phyloP scores from a whole-genome alignment of 2,329 filamentous ascomycete genomes.

The Pezicula neosporulosa region DNA sequence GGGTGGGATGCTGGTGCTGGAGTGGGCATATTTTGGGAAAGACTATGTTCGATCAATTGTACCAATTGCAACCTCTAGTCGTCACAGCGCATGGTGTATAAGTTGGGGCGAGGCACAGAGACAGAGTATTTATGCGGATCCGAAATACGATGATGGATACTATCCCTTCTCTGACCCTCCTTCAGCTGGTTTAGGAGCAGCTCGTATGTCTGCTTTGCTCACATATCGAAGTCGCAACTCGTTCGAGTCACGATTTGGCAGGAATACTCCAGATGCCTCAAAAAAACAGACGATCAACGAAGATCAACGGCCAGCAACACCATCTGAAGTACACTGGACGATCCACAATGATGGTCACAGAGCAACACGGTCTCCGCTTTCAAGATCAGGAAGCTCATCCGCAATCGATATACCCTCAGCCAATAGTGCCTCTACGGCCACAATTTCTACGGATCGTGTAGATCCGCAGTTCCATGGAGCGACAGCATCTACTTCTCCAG shows the following conservation, averaged over 20 bases:
- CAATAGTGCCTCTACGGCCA: slow-evolving; percentile 11
- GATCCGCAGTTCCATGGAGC: slow-evolving; percentile 73
- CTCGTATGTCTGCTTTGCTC: slow-evolving; percentile 92
- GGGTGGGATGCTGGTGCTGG: slow-evolving; percentile 86
- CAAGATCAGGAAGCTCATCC: slow-evolving; percentile 35
- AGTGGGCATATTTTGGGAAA: slow-evolving; percentile 88
- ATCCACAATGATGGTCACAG: slow-evolving; percentile 82
- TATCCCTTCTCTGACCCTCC: slow-evolving; percentile 87
- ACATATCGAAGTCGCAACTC: slow-evolving; percentile 97
- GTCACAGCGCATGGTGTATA: slow-evolving; percentile 86
- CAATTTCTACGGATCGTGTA: slow-evolving; percentile 36
- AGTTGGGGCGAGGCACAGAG: slow-evolving; percentile 88
- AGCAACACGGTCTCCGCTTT: slow-evolving; percentile 50
- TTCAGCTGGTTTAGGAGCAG: slow-evolving; percentile 80
- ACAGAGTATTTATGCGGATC: slow-evolving; percentile 95
- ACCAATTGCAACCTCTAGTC: slow-evolving; percentile 79
- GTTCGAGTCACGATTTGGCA: slow-evolving; percentile 91
- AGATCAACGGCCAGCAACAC: slow-evolving; percentile 53
- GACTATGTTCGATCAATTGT: slow-evolving; percentile 79
- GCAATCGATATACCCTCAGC: slow-evolving; percentile 15
- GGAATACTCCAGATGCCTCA: slow-evolving; percentile 84
- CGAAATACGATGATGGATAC: slow-evolving; percentile 97
- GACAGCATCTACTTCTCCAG: slow-evolving; percentile 42
- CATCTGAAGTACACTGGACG: slow-evolving; percentile 63
- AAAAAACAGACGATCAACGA: slow-evolving; percentile 81